Conservation (phyloP, 2,329 filamentous ascomycete genomes). For the Aspergillus felis region DNA sequence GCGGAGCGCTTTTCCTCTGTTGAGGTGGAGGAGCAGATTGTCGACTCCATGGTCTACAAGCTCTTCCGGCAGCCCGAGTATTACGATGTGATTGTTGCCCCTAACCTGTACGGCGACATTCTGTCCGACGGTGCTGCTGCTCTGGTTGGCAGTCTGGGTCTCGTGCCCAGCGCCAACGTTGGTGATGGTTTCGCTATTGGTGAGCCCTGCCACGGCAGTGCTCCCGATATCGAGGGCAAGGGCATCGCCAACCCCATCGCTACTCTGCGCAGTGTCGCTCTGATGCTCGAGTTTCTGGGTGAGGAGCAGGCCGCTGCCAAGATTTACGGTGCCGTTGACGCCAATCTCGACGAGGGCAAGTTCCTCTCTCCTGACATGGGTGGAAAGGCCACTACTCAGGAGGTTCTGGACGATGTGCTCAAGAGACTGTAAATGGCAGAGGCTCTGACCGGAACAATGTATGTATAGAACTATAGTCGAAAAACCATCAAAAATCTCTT, state of each 20-base stretch:
- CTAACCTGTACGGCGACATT: slow-evolving; percentile 96
- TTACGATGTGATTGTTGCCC: slow-evolving; percentile 97
- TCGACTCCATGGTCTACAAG: slow-evolving; percentile 99
- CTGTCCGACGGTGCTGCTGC: slow-evolving; percentile 93
- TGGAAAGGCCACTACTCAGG: slow-evolving; percentile 76
- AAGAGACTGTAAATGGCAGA: slow-evolving; percentile 63
- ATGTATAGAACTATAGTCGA: slow-evolving; percentile 1
- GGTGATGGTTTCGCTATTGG: slow-evolving; percentile 93
- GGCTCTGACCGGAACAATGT: neutral
- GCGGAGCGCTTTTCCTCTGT: slow-evolving; percentile 61
- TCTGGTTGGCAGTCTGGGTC: slow-evolving; percentile 83
- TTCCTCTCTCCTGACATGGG: slow-evolving; percentile 86
- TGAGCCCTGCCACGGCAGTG: slow-evolving; percentile 95
- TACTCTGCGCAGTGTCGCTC: slow-evolving; percentile 80
- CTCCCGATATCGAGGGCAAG: slow-evolving; percentile 90
- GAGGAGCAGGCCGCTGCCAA: slow-evolving; percentile 80
- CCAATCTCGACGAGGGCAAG: slow-evolving; percentile 76
- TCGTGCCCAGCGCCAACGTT: slow-evolving; percentile 93
- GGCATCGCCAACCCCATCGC: slow-evolving; percentile 95
- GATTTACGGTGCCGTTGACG: slow-evolving; percentile 92
- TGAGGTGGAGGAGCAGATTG: slow-evolving; percentile 90
- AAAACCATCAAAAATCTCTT: neutral
- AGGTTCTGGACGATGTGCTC: slow-evolving; percentile 84
- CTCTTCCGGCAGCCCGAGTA: slow-evolving; percentile 91
- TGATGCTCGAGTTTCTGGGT: slow-evolving; percentile 95